phyloP scores from a whole-genome alignment of 176 grass and related monocot genomes.

The Carex pumila region DNA sequence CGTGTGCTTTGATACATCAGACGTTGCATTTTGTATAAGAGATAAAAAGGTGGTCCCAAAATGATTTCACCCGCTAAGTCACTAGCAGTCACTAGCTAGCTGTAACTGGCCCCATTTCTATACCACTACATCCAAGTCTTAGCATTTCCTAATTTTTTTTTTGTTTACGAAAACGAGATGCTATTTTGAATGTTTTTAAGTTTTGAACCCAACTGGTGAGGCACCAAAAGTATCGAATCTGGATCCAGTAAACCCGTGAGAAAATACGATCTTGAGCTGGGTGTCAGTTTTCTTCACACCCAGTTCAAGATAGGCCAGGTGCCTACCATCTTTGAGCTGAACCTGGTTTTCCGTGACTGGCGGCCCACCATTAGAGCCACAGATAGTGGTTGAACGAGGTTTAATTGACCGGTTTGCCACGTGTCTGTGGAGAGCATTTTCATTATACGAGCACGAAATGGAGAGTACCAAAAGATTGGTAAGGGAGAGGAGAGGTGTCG shows the following conservation, averaged over 20 bases:
- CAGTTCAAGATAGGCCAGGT: slow-evolving; percentile 67
- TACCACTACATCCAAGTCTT: background rate
- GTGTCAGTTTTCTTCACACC: slow-evolving; percentile 45
- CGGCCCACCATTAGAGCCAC: slow-evolving; percentile 48
- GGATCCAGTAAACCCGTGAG: slow-evolving; percentile 73
- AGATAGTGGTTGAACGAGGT: slow-evolving; percentile 36
- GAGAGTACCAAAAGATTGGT: too few relatives aligned
- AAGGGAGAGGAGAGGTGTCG: background rate
- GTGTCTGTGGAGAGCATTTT: too few relatives aligned
- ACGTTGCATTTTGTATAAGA: too few relatives aligned
- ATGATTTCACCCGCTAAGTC: too few relatives aligned
- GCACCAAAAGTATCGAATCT: slow-evolving; percentile 52
- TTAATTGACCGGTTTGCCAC: background rate
- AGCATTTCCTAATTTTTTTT: too few relatives aligned
- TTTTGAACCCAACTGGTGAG: slow-evolving; percentile 37
- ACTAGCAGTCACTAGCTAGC: too few relatives aligned
- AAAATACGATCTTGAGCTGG: slow-evolving; percentile 73
- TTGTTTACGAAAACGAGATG: too few relatives aligned
- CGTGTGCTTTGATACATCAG: too few relatives aligned
- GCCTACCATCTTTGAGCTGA: slow-evolving; percentile 54
- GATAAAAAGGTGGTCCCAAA: too few relatives aligned
- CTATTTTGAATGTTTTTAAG: background rate
- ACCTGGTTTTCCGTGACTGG: slow-evolving; percentile 56
- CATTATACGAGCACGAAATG: too few relatives aligned
- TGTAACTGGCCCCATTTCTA: background rate